Evolutionary conservation across 257 asterid species (phyloP).

Genomic region (Petunia axillaris): DNA sequence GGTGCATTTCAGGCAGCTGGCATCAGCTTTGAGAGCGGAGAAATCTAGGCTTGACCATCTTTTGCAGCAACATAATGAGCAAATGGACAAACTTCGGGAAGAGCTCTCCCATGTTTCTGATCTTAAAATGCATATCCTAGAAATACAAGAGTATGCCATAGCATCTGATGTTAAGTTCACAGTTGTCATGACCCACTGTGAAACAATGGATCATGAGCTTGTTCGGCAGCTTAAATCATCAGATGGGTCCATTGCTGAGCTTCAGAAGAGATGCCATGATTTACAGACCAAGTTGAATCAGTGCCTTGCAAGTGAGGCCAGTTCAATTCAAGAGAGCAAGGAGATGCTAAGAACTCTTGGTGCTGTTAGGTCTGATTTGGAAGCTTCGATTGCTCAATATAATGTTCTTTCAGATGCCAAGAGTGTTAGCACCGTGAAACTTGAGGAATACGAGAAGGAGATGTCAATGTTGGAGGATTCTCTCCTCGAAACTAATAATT

Average conservation of each 20-base stretch:
- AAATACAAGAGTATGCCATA: constrained; percentile 53
- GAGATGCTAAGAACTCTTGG: constrained; percentile 41
- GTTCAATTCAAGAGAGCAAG: constrained; percentile 49
- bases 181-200: constrained; percentile 52
- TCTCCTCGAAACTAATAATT: constrained; percentile 40
- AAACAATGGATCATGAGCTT: constrained; percentile 46
- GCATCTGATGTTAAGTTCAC: constrained; percentile 59
- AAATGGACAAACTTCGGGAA: constrained; percentile 49
- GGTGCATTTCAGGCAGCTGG: constrained; percentile 50
- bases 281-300: constrained; percentile 49
- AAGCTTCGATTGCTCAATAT: constrained; percentile 51
- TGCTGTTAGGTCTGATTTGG: constrained; percentile 58
- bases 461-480: constrained; percentile 42
- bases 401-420: constrained; percentile 65
- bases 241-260: constrained; percentile 46
- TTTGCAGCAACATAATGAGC: constrained; percentile 48
- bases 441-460: constrained; percentile 50
- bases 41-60: constrained; percentile 57
- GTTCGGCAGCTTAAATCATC: constrained; percentile 48
- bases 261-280: constrained; percentile 49
- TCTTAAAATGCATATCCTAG: constrained; percentile 56
- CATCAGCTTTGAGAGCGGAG: constrained; percentile 60
- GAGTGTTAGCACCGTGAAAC: constrained; percentile 37
- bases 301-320: constrained; percentile 50
- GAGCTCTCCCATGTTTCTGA: constrained; percentile 42